These are phyloP conservation scores for Anthoceros angustus DNA, from an alignment of 225 moss, liverwort and hornwort genomes.

Conservation along the genomic window DNA sequence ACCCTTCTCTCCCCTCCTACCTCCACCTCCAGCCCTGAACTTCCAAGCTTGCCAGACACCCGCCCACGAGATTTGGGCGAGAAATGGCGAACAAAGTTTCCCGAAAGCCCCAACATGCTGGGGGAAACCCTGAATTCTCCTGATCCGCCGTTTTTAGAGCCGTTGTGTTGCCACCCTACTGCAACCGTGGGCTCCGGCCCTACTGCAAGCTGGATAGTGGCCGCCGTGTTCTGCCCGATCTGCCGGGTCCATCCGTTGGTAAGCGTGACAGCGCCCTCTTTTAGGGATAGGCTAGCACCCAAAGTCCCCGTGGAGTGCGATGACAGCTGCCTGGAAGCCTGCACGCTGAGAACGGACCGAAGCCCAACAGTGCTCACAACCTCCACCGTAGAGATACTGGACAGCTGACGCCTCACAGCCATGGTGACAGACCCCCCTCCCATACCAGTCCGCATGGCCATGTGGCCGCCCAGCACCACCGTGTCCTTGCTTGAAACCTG, in stretches of 20 bases:
- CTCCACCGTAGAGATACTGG: constrained; percentile 64
- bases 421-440: constrained; percentile 78
- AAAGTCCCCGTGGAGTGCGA: constrained; percentile 75
- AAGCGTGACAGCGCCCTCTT: constrained; percentile 64
- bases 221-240: constrained; percentile 69
- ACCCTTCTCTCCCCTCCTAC: constrained; percentile 92
- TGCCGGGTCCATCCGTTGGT: constrained; percentile 81
- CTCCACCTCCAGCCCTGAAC: constrained; percentile 77
- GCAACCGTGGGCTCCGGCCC: constrained; percentile 75
- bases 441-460: constrained; percentile 85
- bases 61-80: constrained; percentile 82
- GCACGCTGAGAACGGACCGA: constrained; percentile 74
- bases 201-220: constrained; percentile 67
- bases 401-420: constrained; percentile 72
- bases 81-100: constrained; percentile 79
- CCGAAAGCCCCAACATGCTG: constrained; percentile 49
- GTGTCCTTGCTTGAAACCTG: constrained; percentile 84
- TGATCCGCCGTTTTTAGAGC: constrained; percentile 74
- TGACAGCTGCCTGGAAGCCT: constrained; percentile 92
- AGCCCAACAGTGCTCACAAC: constrained; percentile 75
- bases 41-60: constrained; percentile 73
- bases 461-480: constrained; percentile 78
- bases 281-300: constrained; percentile 60
- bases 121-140: constrained; percentile 78
- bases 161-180: constrained; percentile 80